Conservation (phyloP, 106 monocot species). For the Dactylorhiza incarnata region DNA sequence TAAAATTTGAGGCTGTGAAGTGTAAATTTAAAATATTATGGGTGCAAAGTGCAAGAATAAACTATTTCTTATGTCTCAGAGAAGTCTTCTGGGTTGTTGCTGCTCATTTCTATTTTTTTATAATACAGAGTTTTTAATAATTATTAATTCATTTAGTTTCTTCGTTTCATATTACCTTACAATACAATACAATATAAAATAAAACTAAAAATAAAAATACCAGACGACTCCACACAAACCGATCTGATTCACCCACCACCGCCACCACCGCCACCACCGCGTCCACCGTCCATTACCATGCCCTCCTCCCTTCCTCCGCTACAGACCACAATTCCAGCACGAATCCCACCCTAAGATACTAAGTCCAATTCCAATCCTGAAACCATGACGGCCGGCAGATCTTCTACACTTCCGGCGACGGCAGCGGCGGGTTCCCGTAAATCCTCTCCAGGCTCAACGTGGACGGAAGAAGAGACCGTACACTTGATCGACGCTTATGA, state of each 20-base stretch:
- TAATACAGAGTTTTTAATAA: no score
- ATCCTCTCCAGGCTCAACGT: constrained; percentile 33
- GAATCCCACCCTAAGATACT: neutral
- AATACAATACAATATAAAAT: neutral
- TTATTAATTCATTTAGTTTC: no score
- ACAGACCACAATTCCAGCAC: constrained; percentile 1
- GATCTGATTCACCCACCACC: constrained; percentile 10
- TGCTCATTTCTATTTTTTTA: no score
- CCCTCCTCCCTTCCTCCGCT: neutral
- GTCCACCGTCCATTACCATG: constrained; percentile 6
- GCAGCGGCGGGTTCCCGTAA: constrained; percentile 9
- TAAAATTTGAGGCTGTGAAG: no score
- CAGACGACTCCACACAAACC: neutral
- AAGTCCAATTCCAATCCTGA: neutral
- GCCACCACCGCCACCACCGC: constrained; percentile 23
- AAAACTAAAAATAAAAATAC: neutral
- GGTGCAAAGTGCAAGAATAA: no score
- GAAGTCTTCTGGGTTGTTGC: no score
- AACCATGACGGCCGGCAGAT: constrained; percentile 27
- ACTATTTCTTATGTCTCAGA: no score
- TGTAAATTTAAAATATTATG: no score
- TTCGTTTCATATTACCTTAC: no score
- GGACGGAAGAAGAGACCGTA: constrained; percentile 50
- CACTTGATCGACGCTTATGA: constrained; percentile 64
- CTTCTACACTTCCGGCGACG: neutral